A percentile compares a stretch with the other conserved stretches of the same genome.
These are phyloP conservation scores for Nidularia pulvinata DNA, from an alignment of 768 basidiomycete genomes.

Conservation along the genomic window DNA sequence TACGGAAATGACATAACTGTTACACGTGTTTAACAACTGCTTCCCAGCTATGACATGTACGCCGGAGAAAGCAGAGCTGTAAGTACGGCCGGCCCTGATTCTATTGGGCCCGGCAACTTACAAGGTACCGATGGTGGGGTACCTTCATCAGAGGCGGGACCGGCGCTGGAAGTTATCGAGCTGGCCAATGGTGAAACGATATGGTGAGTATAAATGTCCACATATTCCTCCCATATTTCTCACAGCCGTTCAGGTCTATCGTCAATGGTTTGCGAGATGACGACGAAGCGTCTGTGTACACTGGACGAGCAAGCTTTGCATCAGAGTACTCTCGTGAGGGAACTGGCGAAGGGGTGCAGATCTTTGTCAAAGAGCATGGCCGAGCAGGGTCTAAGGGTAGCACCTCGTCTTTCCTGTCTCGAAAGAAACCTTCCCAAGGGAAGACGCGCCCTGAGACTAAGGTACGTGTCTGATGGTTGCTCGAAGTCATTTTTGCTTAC, in stretches of 20 bases:
- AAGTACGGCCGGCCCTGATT: slow-evolving; percentile 27
- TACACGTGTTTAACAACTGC: slow-evolving; percentile 8
- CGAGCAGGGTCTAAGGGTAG: slow-evolving; percentile 70
- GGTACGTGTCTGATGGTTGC: slow-evolving; percentile 46
- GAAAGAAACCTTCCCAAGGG: slow-evolving; percentile 54
- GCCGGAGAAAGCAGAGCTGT: slow-evolving; percentile 52
- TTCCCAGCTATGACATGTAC: slow-evolving; percentile 77
- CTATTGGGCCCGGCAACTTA: slow-evolving; percentile 25
- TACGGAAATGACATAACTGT: slow-evolving; percentile 8
- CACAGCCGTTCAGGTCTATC: slow-evolving; percentile 57
- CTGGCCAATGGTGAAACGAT: slow-evolving; percentile 88
- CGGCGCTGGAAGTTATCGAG: slow-evolving; percentile 79
- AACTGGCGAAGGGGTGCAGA: slow-evolving; percentile 59
- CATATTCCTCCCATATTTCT: slow-evolving; percentile 7
- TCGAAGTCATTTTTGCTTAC: slow-evolving; percentile 20
- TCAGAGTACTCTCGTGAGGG: slow-evolving; percentile 67
- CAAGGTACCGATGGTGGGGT: slow-evolving; percentile 23
- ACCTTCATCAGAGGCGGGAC: slow-evolving; percentile 40
- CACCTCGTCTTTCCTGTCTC: slow-evolving; percentile 56
- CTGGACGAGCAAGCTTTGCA: slow-evolving; percentile 66
- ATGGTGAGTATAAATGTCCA: slow-evolving; percentile 50
- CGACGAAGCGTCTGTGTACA: slow-evolving; percentile 69
- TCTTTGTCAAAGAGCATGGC: slow-evolving; percentile 78
- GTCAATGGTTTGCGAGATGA: slow-evolving; percentile 83
- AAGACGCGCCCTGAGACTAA: slow-evolving; percentile 81